Base-by-base conservation (phyloP, 345 rosid genomes). In the Ailanthus altissimus region DNA sequence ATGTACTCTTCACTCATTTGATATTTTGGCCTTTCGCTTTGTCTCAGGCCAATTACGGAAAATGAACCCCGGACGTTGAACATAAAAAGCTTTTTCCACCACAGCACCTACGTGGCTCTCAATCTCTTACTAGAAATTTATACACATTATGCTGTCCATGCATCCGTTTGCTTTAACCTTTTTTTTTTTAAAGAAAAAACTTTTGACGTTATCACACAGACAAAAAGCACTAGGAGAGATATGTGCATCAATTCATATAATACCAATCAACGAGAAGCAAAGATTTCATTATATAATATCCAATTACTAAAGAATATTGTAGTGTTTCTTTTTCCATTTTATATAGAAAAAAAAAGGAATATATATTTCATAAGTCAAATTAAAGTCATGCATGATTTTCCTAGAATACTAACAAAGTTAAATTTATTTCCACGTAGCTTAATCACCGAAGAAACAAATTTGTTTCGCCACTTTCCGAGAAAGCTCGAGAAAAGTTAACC, bases 11-110 rank as follows among this genome's bases (percentile, higher is more conserved):
- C n/a, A n/a, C n/a, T 32, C 1, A 32, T 32, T 58, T 58, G 32
- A 59, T 14, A 68, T 43, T n/a, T 42, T 82, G 82, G 68, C 80
- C 80, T 70, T 76, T 82, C 43, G 75, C 72, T 66, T 43, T 45
- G 21, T 64, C 62, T 43, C 9, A 38, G 50, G 85, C 75, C 69
- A 25, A 12, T 20, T 51, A 8, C 21, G 26, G 61, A 28, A 32
- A 38, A 0, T 26, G 13, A 38, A 11, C 47, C 46, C 26, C 8
- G 57, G 14, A 1, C 21, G 25, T 67, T 25, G 13, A 11, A 45
- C 2, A 15, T 13, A 50, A 49, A 6, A 0, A 20, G 58, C n/a
- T 20, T 50, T 53, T 8, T n/a, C n/a, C n/a, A n/a, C n/a, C n/a
- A n/a, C n/a, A n/a, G n/a, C n/a, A n/a, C n/a, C n/a, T 18, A 15